Evolutionary conservation across 495 filamentous ascomycete species (phyloP).

Genomic region (Neurospora sp.): DNA sequence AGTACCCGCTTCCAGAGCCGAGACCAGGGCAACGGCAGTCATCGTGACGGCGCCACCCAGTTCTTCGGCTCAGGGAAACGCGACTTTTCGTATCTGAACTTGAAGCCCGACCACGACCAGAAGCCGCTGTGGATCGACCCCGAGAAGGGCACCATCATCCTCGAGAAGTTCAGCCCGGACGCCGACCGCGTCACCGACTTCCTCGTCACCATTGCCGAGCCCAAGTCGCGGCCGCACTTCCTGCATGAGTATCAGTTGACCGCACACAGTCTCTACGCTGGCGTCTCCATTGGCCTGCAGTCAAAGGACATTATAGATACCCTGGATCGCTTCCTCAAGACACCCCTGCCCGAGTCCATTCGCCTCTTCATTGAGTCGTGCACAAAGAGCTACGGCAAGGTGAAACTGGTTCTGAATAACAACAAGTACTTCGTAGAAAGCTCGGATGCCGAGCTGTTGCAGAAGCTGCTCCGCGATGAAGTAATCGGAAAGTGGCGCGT

Average conservation of each 20-base stretch:
- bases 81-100: slow-evolving; percentile 68
- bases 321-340: slow-evolving; percentile 81
- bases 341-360: slow-evolving; percentile 67
- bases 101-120: slow-evolving; percentile 82
- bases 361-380: slow-evolving; percentile 69
- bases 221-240: slow-evolving; percentile 73
- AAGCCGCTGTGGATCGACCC: slow-evolving; percentile 92
- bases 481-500: slow-evolving; percentile 36
- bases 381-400: slow-evolving; percentile 87
- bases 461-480: slow-evolving; percentile 59
- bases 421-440: slow-evolving; percentile 93
- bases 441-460: slow-evolving; percentile 71
- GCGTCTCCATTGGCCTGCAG: slow-evolving; percentile 80
- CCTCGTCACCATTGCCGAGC: slow-evolving; percentile 90
- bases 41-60: slow-evolving; percentile 35
- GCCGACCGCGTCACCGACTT: slow-evolving; percentile 85
- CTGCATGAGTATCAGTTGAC: slow-evolving; percentile 92
- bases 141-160: slow-evolving; percentile 67
- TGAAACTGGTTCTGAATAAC: slow-evolving; percentile 88
- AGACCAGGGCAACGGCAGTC: slow-evolving; percentile 14
- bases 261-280: slow-evolving; percentile 85
- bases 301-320: slow-evolving; percentile 84
- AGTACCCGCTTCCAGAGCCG: slow-evolving; percentile 35
- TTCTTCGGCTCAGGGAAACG: slow-evolving; percentile 32
- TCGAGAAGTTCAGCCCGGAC: slow-evolving; percentile 90